Evolutionary conservation across 2,329 filamentous ascomycete species (phyloP).

Genomic region (Cryphonectria parasitica): DNA sequence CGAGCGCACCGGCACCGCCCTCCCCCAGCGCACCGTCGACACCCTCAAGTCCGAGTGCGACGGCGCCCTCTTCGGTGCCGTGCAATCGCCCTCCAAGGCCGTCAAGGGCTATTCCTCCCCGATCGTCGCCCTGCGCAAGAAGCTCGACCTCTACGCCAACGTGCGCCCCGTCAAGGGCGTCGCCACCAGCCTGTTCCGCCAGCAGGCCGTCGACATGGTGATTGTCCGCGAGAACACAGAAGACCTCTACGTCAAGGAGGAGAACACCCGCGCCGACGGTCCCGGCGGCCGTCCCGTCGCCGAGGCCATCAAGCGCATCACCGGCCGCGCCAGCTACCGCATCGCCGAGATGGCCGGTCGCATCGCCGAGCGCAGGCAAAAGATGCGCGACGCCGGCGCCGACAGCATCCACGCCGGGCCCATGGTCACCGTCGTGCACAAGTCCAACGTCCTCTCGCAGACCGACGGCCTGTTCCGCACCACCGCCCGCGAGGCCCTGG

Average conservation of each 20-base stretch:
- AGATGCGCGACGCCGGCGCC: slow-evolving; percentile 67
- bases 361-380: slow-evolving; percentile 85
- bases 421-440: slow-evolving; percentile 95
- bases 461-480: slow-evolving; percentile 95
- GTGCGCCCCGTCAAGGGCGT: slow-evolving; percentile 93
- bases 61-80: slow-evolving; percentile 93
- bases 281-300: slow-evolving; percentile 78
- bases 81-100: slow-evolving; percentile 85
- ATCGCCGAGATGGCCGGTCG: slow-evolving; percentile 95
- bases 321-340: slow-evolving; percentile 78
- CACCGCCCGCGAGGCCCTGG: slow-evolving; percentile 74
- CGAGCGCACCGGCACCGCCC: slow-evolving; percentile 82
- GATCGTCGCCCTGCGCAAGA: slow-evolving; percentile 95
- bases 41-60: slow-evolving; percentile 90
- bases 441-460: slow-evolving; percentile 95
- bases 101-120: slow-evolving; percentile 96
- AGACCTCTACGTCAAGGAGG: slow-evolving; percentile 97
- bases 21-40: slow-evolving; percentile 90
- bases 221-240: slow-evolving; percentile 99
- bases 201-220: slow-evolving; percentile 74
- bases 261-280: slow-evolving; percentile 76
- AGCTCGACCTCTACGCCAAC: slow-evolving; percentile 94
- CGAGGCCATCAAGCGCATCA: slow-evolving; percentile 97
- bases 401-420: slow-evolving; percentile 68
- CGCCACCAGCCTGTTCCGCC: slow-evolving; percentile 65